A percentile compares a stretch with the other conserved stretches of the same genome.
These are phyloP conservation scores for Microascus cirrosus DNA, from an alignment of 2,329 filamentous ascomycete species.

Conservation along the genomic window DNA sequence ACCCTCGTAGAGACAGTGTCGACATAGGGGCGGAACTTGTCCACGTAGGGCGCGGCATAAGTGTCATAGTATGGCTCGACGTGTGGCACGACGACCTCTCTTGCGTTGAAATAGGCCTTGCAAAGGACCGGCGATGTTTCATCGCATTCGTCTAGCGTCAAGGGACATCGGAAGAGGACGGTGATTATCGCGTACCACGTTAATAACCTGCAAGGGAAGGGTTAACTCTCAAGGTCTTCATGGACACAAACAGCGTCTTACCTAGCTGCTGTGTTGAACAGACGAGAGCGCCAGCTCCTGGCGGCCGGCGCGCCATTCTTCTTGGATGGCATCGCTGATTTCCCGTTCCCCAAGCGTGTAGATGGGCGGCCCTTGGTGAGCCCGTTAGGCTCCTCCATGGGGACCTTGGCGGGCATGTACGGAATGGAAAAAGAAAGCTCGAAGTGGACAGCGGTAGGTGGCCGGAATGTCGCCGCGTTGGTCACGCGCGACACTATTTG, in stretches of 20 bases:
- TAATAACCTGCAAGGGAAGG: conserved; percentile 42
- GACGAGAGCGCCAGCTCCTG: conserved; percentile 13
- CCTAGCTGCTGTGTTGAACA: conserved; percentile 43
- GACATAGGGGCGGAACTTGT: conserved; percentile 67
- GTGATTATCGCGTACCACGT: conserved; percentile 83
- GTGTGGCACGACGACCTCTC: conserved; percentile 57
- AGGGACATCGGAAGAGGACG: conserved; percentile 72
- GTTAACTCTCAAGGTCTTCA: conserved; percentile 1
- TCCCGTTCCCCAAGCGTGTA: conserved; percentile 1
- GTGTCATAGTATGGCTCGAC: conserved; percentile 74
- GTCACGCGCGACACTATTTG: neutral
- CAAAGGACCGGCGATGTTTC: conserved; percentile 67
- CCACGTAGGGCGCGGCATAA: conserved; percentile 76
- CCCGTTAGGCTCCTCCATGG: conserved; percentile 30
- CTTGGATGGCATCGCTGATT: conserved; percentile 8
- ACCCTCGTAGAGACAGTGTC: conserved; percentile 48
- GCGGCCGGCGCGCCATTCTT: conserved; percentile 13
- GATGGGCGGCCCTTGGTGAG: conserved; percentile 15
- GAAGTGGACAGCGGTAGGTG: neutral
- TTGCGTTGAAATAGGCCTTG: conserved; percentile 64
- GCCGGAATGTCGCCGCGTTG: neutral
- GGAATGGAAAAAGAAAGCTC: neutral
- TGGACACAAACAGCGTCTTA: conserved; percentile 15
- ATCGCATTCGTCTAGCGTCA: conserved; percentile 54
- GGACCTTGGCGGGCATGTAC: conserved; percentile 6